A percentile compares a stretch with the other conserved stretches of the same genome.
phyloP scores from a whole-genome alignment of 805 yeast genomes.

The Wickerhamomyces queroliae region DNA sequence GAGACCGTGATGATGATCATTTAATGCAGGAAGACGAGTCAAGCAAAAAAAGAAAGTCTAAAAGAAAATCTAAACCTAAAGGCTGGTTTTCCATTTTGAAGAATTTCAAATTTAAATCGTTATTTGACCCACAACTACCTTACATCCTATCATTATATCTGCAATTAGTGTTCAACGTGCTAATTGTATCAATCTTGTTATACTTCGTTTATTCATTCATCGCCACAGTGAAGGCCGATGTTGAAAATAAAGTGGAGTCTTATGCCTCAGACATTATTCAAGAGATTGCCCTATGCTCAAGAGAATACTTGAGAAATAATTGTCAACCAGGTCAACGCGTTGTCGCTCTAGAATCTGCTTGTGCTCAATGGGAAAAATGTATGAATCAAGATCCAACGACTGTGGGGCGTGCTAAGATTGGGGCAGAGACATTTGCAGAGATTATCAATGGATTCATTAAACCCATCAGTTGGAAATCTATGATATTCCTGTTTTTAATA shows the following conservation, averaged over 20 bases:
- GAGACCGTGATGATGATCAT: conserved; percentile 5
- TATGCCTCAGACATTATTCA: conserved; percentile 54
- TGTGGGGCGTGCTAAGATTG: conserved; percentile 62
- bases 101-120: conserved; percentile 6
- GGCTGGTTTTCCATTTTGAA: conserved; percentile 1
- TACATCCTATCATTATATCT: conserved; percentile 54
- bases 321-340: conserved; percentile 62
- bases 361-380: conserved; percentile 75
- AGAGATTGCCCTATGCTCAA: conserved; percentile 63
- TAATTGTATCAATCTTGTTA: conserved; percentile 43
- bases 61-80: conserved; percentile 4
- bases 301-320: conserved; percentile 64
- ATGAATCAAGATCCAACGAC: conserved; percentile 71
- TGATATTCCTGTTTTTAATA: conserved; percentile 40
- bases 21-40: not conserved
- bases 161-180: conserved; percentile 54
- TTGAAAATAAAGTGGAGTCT: conserved; percentile 60
- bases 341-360: conserved; percentile 67
- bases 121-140: conserved; percentile 45
- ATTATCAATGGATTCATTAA: conserved; percentile 70
- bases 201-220: conserved; percentile 48
- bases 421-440: conserved; percentile 81
- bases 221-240: conserved; percentile 58
- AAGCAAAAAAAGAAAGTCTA: conserved; percentile 5
- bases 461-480: conserved; percentile 66